These are phyloP conservation scores for Omphalea diandra DNA, from an alignment of 441 rosid species.

Conservation along the genomic window DNA sequence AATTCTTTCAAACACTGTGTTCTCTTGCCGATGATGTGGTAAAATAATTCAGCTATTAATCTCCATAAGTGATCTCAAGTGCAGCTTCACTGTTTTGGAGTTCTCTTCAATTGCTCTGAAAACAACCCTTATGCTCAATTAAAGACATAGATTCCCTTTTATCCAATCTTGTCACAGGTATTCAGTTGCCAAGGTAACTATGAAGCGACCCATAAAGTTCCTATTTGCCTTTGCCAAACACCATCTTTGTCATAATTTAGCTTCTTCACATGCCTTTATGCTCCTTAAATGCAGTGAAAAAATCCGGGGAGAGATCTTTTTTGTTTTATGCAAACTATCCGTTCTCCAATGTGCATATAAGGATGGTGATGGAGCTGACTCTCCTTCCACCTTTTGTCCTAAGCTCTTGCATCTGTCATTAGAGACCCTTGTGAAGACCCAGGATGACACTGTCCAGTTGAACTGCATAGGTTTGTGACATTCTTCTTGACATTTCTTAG, in stretches of 20 bases:
- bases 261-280: conserved; percentile 13
- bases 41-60: background rate
- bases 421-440: conserved; percentile 84
- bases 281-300: conserved; percentile 63
- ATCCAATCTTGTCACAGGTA: conserved; percentile 73
- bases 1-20: no score
- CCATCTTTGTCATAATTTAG: conserved; percentile 7
- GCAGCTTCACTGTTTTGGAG: conserved; percentile 92
- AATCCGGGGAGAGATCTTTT: conserved; percentile 86
- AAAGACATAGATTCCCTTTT: conserved; percentile 58
- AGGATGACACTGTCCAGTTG: conserved; percentile 77
- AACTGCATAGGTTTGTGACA: conserved; percentile 70
- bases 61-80: conserved; percentile 1
- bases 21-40: background rate
- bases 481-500: background rate
- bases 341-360: conserved; percentile 33
- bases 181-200: conserved; percentile 81
- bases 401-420: conserved; percentile 63
- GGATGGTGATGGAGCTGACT: conserved; percentile 44
- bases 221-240: background rate
- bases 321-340: conserved; percentile 64
- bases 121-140: conserved; percentile 45
- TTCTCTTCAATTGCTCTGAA: conserved; percentile 50
- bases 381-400: conserved; percentile 53
- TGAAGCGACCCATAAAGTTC: background rate